phyloP scores from a whole-genome alignment of 179 eudicot genomes.

The Monotropa hypopitys region DNA sequence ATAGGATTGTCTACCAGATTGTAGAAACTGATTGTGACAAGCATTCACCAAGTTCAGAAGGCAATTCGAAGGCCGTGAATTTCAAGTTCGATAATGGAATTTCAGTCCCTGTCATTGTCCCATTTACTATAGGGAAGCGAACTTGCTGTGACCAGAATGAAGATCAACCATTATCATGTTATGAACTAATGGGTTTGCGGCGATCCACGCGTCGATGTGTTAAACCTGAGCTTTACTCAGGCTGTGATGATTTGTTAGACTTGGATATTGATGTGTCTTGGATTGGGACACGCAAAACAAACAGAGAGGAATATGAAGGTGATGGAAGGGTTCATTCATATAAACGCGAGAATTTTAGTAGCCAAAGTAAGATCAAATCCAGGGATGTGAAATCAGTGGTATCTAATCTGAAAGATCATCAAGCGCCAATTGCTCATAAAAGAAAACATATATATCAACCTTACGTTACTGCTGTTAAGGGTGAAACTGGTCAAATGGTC shows the following conservation, averaged over 20 bases:
- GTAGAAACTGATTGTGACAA: constrained; percentile 27
- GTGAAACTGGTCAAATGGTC: constrained; percentile 12
- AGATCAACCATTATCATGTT: constrained; percentile 7
- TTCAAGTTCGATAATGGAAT: constrained; percentile 46
- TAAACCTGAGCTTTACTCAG: constrained; percentile 72
- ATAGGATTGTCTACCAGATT: constrained; percentile 55
- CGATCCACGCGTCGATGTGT: constrained; percentile 69
- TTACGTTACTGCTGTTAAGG: not conserved
- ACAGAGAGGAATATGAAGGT: constrained; percentile 31
- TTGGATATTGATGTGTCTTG: constrained; percentile 43
- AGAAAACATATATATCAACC: constrained; percentile 1
- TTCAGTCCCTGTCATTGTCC: constrained; percentile 30
- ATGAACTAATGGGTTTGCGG: constrained; percentile 42
- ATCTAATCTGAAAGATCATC: not conserved
- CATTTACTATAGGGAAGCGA: constrained; percentile 22
- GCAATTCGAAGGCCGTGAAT: constrained; percentile 34
- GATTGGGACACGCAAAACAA: constrained; percentile 41
- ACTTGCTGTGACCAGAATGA: constrained; percentile 15
- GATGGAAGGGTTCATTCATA: not conserved
- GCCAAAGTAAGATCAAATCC: not conserved
- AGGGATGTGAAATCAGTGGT: not conserved
- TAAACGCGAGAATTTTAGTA: no score
- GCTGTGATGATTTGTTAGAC: constrained; percentile 45
- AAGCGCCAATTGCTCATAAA: not conserved
- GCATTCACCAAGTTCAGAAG: constrained; percentile 13